Percentiles rank a stretch among this genome's conserved stretches.
Conservation (phyloP, 257 asterid species). For the Misopates orontium region DNA sequence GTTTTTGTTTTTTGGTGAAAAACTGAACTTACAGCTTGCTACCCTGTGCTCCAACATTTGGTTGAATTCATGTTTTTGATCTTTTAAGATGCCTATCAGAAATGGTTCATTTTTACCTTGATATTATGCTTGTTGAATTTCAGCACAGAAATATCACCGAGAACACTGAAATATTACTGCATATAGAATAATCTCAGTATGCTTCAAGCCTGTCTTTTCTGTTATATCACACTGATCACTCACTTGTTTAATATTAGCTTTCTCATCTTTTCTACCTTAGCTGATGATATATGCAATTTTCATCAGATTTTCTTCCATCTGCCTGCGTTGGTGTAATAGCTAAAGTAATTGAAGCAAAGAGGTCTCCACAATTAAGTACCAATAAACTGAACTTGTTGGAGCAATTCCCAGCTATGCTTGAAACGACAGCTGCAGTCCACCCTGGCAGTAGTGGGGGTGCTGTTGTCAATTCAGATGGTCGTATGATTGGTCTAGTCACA, state of each 20-base stretch:
- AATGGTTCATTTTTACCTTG: background rate
- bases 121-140: conserved; percentile 6
- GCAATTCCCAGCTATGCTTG: conserved; percentile 85
- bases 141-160: too few relatives aligned
- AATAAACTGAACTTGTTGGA: conserved; percentile 28
- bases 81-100: background rate
- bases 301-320: conserved; percentile 80
- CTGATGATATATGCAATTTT: conserved; percentile 22
- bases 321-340: conserved; percentile 84
- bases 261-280: background rate
- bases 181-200: too few relatives aligned
- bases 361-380: conserved; percentile 35
- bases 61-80: conserved; percentile 9
- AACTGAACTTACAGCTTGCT: too few relatives aligned
- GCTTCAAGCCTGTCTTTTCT: background rate
- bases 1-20: too few relatives aligned
- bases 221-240: background rate
- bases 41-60: conserved; percentile 6
- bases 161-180: too few relatives aligned
- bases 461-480: conserved; percentile 78
- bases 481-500: conserved; percentile 95
- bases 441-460: conserved; percentile 99
- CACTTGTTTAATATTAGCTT: too few relatives aligned
- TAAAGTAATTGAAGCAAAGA: conserved; percentile 77
- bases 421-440: conserved; percentile 99